Evolutionary conservation across 2,329 filamentous ascomycete species (phyloP), one percentile per base, ranked within the genome.

Genomic region (Claviceps humidiphila): DNA sequence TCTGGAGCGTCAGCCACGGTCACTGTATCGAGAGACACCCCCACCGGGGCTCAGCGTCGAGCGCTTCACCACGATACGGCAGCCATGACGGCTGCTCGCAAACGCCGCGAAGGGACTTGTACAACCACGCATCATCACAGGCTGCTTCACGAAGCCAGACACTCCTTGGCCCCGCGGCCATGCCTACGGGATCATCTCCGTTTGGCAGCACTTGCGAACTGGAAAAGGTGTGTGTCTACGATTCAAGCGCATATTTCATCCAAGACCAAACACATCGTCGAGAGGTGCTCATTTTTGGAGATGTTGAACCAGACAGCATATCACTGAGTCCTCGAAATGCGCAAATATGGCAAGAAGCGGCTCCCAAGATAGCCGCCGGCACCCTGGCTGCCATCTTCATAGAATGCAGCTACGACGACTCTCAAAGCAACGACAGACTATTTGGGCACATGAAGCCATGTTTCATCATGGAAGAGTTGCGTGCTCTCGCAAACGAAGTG

Each of bases 161-260:
- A 22, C 53, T 68, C 8, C 62, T 69, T 39, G 61, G 62, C 47
- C 66, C 68, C 13, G 59, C 61, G 20, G 57, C 58, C 0, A 59
- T 66, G 43, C 58, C 58, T 6, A 58, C 59, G 13, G 53, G 54
- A 1, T 57, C 61, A 1, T 59, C 61, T 1, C 60, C 64, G 6
- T 54, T 55, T 26, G 56, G 54, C 38, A 51, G 50, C 43, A 60
- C 64, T 66, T n/a, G 16, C n/a, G 65, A 69, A 5, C 66, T 65
- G 49, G 76, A 81, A 52, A 71, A 69, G 17, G 62, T 76, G 38
- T 89, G 84, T 59, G 85, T 89, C 1, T 85, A 88, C 55, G 89
- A 96, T 64, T 95, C 88, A 57, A 93, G 89, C 17, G 91, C 89
- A 0, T 97, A 90, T 68, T 97, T 98, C 67, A 86, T 98, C 57